Evolutionary conservation across 2,329 filamentous ascomycete genomes (phyloP).

Genomic region (Aspergillus spinulosporus): DNA sequence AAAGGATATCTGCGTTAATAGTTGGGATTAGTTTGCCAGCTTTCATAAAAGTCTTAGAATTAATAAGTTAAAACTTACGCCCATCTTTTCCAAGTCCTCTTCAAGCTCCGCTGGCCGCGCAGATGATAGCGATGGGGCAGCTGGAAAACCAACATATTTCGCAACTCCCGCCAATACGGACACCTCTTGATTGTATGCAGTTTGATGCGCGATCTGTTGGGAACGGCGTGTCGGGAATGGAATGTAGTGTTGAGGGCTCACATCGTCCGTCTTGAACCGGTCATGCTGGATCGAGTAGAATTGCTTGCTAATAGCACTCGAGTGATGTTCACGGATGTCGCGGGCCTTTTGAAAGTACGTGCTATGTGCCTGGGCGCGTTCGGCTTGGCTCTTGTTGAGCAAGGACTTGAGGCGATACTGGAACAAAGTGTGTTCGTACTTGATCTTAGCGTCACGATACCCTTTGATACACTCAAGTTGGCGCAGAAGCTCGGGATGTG

Average conservation of each 20-base stretch:
- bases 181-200: constrained; percentile 93
- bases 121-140: constrained; percentile 79
- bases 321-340: constrained; percentile 74
- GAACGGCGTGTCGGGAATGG: constrained; percentile 74
- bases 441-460: constrained; percentile 76
- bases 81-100: constrained; percentile 85
- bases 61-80: constrained; percentile 58
- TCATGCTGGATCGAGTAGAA: constrained; percentile 94
- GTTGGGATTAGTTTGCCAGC: not conserved
- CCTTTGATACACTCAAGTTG: constrained; percentile 87
- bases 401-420: constrained; percentile 73
- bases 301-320: constrained; percentile 80
- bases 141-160: constrained; percentile 94
- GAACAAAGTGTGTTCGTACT: constrained; percentile 71
- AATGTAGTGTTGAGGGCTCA: constrained; percentile 77
- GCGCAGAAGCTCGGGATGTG: constrained; percentile 86
- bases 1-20: constrained; percentile 29
- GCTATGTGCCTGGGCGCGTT: constrained; percentile 80
- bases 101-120: constrained; percentile 74
- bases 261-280: constrained; percentile 73
- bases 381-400: constrained; percentile 72
- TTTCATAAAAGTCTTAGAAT: not conserved
- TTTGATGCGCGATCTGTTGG: constrained; percentile 78
- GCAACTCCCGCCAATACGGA: constrained; percentile 86
- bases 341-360: constrained; percentile 88